Evolutionary conservation across 2,329 filamentous ascomycete genomes (phyloP).

Genomic region (Emericellopsis atlantica): DNA sequence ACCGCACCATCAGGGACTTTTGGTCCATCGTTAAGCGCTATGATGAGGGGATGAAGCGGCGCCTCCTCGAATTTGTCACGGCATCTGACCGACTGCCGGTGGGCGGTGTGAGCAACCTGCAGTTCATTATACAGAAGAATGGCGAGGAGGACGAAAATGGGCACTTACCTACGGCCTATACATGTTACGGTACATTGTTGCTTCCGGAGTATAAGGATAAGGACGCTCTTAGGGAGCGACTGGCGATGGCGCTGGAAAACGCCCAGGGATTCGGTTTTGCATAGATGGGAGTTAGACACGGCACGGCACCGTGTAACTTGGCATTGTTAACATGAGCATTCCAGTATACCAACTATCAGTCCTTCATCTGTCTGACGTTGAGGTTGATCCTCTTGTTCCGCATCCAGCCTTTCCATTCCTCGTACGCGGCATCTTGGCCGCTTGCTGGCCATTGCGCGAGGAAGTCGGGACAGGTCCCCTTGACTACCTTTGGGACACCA

Average conservation of each 20-base stretch:
- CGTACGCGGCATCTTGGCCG: slow-evolving; percentile 34
- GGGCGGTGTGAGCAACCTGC: slow-evolving; percentile 68
- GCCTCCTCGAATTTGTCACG: slow-evolving; percentile 86
- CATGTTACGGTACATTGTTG: slow-evolving; percentile 82
- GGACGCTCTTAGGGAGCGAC: slow-evolving; percentile 58
- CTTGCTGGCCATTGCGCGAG: slow-evolving; percentile 60
- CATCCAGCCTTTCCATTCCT: slow-evolving; percentile 81
- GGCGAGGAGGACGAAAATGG: slow-evolving; percentile 45
- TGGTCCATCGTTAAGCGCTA: slow-evolving; percentile 68
- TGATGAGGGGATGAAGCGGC: slow-evolving; percentile 56
- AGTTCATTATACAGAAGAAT: slow-evolving; percentile 74
- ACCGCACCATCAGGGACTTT: slow-evolving; percentile 64
- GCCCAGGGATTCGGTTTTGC: slow-evolving; percentile 81
- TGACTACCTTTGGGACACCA: slow-evolving; percentile 77
- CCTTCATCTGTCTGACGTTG: slow-evolving; percentile 82
- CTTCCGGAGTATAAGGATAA: slow-evolving; percentile 69
- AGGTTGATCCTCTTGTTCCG: slow-evolving; percentile 75
- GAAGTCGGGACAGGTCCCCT: slow-evolving; percentile 64
- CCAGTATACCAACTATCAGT: slow-evolving; percentile 15
- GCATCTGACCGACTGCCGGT: slow-evolving; percentile 84
- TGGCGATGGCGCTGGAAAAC: slow-evolving; percentile 80
- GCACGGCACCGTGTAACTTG: no score
- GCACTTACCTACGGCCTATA: slow-evolving; percentile 73
- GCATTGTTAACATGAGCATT: no score
- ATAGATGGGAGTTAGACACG: slow-evolving; percentile 17